Conservation (phyloP, 2,329 filamentous ascomycete species). For the Aspergillus glaucus region DNA sequence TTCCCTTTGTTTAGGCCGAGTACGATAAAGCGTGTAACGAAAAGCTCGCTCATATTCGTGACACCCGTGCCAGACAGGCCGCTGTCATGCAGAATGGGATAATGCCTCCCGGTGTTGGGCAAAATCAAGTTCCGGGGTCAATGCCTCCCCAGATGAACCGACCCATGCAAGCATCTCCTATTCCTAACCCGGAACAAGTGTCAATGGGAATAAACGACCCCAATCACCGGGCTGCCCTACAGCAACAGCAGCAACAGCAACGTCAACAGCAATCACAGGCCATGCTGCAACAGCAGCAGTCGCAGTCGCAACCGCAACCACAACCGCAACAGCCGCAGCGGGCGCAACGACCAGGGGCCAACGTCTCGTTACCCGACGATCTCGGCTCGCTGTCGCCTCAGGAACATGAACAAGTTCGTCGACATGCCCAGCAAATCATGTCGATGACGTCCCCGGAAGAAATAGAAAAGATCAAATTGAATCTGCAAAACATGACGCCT, state of each 20-base stretch:
- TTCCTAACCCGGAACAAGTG: constrained; percentile 36
- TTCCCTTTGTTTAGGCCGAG: constrained; percentile 23
- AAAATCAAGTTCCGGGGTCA: constrained; percentile 38
- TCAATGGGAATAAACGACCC: constrained; percentile 30
- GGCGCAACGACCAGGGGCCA: constrained; percentile 24
- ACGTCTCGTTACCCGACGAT: constrained; percentile 27
- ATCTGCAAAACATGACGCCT: constrained; percentile 40
- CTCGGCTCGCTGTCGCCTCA: constrained; percentile 31
- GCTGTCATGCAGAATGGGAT: constrained; percentile 35
- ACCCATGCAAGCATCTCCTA: constrained; percentile 46
- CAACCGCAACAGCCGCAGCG: constrained; percentile 24
- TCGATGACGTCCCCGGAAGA: constrained; percentile 39
- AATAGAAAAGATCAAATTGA: constrained; percentile 43
- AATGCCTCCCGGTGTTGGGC: constrained; percentile 28
- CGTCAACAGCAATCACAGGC: constrained; percentile 14
- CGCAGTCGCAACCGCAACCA: constrained; percentile 12
- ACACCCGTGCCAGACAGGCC: constrained; percentile 39
- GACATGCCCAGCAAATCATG: constrained; percentile 43
- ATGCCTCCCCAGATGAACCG: constrained; percentile 47
- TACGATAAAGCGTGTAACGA: constrained; percentile 41
- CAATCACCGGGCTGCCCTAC: constrained; percentile 27
- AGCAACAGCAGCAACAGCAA: constrained; percentile 18
- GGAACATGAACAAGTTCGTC: constrained; percentile 41
- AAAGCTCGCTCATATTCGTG: constrained; percentile 40
- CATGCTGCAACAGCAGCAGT: constrained; percentile 16